Percentiles rank a stretch among this genome's conserved stretches.
phyloP scores from a whole-genome alignment of 139 green algal genomes.

The Trebouxia sp. region DNA sequence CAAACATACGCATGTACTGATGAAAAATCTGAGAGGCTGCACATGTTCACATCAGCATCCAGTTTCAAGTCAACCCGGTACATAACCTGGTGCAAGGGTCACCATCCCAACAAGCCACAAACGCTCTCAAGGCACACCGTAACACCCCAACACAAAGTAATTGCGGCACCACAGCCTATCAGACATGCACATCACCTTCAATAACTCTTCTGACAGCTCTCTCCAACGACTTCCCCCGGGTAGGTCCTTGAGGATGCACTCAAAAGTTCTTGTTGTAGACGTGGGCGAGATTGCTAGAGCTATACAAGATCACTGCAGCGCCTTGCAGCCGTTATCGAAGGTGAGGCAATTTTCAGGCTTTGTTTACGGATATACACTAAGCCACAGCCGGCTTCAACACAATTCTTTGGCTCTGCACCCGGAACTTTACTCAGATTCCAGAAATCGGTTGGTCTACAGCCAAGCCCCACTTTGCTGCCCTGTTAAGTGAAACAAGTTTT shows the following conservation, averaged over 20 bases:
- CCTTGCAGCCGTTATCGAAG: neutral
- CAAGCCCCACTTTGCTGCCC: constrained; percentile 14
- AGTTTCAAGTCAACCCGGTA: neutral
- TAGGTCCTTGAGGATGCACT: constrained; percentile 16
- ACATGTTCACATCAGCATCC: neutral
- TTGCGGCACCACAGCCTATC: constrained; percentile 10
- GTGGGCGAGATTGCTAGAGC: constrained; percentile 5
- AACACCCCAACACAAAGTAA: constrained; percentile 10
- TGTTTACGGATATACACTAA: constrained; percentile 1
- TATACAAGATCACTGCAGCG: constrained; percentile 14
- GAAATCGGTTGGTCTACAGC: neutral
- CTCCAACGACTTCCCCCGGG: neutral
- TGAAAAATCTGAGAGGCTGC: neutral
- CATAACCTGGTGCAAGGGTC: constrained; percentile 12
- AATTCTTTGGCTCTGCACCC: constrained; percentile 3
- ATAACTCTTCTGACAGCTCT: neutral
- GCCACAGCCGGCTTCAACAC: neutral
- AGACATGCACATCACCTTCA: neutral
- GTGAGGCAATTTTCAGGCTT: constrained; percentile 6
- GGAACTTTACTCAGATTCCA: constrained; percentile 16
- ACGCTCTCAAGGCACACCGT: constrained; percentile 1
- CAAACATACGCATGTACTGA: neutral
- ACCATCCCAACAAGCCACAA: constrained; percentile 7
- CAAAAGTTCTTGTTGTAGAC: constrained; percentile 9
- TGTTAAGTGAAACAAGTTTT: constrained; percentile 20